Percentiles rank a stretch among this genome's conserved stretches.
Conservation (phyloP, 1,284 basidiomycete genomes). For the Ustilago curta region DNA sequence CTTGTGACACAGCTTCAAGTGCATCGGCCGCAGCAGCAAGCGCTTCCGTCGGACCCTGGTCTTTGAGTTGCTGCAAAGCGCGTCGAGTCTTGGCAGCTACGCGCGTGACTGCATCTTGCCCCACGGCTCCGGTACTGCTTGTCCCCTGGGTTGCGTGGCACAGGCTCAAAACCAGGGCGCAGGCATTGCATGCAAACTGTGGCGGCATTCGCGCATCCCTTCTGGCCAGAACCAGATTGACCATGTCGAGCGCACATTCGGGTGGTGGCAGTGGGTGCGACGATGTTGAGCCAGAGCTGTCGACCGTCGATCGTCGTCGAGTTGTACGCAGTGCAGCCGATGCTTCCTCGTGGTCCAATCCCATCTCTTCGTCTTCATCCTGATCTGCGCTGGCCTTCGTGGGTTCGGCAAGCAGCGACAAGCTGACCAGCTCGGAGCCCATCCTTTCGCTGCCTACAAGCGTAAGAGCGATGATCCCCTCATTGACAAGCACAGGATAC, state of each 20-base stretch:
- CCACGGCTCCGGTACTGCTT: constrained; percentile 21
- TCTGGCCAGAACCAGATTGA: constrained; percentile 55
- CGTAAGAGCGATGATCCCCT: constrained; percentile 85
- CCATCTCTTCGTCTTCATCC: constrained; percentile 33
- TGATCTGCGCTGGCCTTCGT: constrained; percentile 14
- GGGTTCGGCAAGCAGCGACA: constrained; percentile 43
- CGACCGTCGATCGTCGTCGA: constrained; percentile 35
- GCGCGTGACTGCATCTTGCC: constrained; percentile 29
- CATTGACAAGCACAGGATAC: constrained; percentile 87
- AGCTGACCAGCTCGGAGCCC: constrained; percentile 74
- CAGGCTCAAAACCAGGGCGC: constrained; percentile 43
- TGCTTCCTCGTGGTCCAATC: constrained; percentile 10
- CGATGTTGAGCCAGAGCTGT: constrained; percentile 39
- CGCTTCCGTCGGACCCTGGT: constrained; percentile 49
- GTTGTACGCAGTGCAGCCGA: constrained; percentile 13
- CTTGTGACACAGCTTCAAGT: constrained; percentile 25
- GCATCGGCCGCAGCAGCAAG: constrained; percentile 37
- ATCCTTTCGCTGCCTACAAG: constrained; percentile 77
- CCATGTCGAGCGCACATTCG: constrained; percentile 55
- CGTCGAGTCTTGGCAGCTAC: constrained; percentile 24
- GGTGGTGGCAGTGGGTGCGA: constrained; percentile 46
- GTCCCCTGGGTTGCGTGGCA: constrained; percentile 19
- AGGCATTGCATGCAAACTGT: constrained; percentile 59
- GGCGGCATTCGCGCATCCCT: constrained; percentile 63
- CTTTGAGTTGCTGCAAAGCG: constrained; percentile 31